These are phyloP conservation scores for Termitomyces sp. DNA, from an alignment of 768 basidiomycete genomes.

Conservation along the genomic window DNA sequence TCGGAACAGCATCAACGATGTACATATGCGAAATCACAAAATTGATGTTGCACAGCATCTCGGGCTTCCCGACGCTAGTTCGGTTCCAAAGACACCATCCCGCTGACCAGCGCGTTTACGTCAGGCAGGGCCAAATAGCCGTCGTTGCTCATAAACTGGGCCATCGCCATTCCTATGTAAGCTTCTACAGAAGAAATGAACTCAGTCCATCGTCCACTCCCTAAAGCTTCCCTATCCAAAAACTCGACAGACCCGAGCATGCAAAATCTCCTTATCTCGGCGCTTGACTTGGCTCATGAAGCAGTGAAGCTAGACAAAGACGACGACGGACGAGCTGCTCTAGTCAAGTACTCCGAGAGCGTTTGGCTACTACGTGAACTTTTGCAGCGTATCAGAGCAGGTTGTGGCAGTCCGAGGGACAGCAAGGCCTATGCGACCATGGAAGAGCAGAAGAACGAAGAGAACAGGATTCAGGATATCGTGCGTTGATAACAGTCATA, in stretches of 20 bases:
- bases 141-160: background rate
- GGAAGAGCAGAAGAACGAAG: background rate
- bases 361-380: constrained; percentile 10
- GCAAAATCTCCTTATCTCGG: constrained; percentile 3
- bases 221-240: background rate
- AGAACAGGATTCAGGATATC: constrained; percentile 9
- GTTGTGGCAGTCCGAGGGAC: background rate
- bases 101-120: background rate
- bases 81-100: background rate
- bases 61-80: background rate
- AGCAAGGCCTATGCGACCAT: background rate
- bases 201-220: background rate
- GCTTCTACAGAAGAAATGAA: background rate
- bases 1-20: background rate
- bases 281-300: constrained; percentile 8
- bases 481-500: background rate
- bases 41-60: background rate
- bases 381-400: background rate
- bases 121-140: background rate
- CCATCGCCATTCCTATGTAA: background rate
- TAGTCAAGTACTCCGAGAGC: constrained; percentile 10
- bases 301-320: constrained; percentile 7
- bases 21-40: background rate
- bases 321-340: background rate
- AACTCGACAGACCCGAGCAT: background rate